phyloP scores from a whole-genome alignment of 75 land plant genomes.

The Selaginella tamariscina region DNA sequence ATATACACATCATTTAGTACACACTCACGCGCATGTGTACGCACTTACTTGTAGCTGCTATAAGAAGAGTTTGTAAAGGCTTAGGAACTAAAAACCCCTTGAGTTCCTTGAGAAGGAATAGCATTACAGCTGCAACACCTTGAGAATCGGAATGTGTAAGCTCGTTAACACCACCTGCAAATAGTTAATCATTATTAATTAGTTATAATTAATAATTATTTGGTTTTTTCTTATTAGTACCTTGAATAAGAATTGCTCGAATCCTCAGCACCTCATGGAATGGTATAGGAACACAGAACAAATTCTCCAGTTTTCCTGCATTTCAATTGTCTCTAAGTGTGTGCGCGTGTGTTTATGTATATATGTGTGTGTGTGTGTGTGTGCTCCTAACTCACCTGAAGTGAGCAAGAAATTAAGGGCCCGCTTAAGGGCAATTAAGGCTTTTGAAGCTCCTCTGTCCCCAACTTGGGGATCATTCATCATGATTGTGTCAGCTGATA shows the following conservation, averaged over 20 bases:
- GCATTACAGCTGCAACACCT: not conserved
- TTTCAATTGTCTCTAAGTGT: not conserved
- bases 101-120: not conserved
- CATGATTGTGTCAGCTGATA: not conserved
- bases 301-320: not conserved
- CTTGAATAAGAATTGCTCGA: not conserved
- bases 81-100: not conserved
- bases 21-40: not conserved
- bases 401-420: not conserved
- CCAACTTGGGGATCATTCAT: not conserved
- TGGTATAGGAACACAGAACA: not conserved
- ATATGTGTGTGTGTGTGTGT: not conserved
- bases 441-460: not conserved
- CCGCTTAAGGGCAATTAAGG: not conserved
- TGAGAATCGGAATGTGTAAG: not conserved
- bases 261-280: not conserved
- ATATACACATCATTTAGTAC: too few relatives aligned
- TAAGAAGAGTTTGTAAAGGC: not conserved
- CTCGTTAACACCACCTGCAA: too few relatives aligned
- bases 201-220: too few relatives aligned
- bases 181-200: too few relatives aligned
- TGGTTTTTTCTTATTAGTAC: too few relatives aligned
- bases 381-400: not conserved
- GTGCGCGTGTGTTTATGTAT: not conserved
- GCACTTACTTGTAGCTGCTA: not conserved